Percentiles rank a stretch among this genome's conserved stretches.
These are phyloP conservation scores for Chaetomiaceae sp. DNA, from an alignment of 2,329 filamentous ascomycete species.

Conservation along the genomic window DNA sequence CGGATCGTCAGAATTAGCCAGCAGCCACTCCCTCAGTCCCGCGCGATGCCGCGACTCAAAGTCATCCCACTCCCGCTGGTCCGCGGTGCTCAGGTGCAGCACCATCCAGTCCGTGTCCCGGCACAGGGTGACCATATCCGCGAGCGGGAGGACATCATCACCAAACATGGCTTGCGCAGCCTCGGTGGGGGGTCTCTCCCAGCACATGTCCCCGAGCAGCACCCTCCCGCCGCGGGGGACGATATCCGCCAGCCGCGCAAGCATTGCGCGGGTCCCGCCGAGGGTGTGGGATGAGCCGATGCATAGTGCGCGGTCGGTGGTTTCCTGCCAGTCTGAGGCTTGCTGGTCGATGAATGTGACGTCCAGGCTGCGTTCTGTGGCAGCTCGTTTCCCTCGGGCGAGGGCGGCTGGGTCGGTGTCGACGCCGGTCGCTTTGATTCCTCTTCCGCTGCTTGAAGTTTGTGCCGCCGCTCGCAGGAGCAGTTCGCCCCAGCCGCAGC, in stretches of 20 bases:
- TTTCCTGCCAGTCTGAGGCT: background rate
- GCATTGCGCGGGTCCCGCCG: background rate
- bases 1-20: background rate
- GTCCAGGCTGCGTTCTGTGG: background rate
- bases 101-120: conserved; percentile 4
- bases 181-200: conserved; percentile 1
- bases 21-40: conserved; percentile 3
- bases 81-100: conserved; percentile 2
- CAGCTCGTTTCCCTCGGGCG: background rate
- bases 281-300: conserved; percentile 3
- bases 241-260: background rate
- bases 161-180: background rate
- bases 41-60: conserved; percentile 8
- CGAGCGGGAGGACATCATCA: background rate
- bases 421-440: background rate
- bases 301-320: background rate
- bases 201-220: conserved; percentile 6
- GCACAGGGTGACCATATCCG: background rate
- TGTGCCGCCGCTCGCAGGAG: background rate
- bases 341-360: background rate
- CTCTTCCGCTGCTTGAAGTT: background rate
- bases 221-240: background rate
- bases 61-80: conserved; percentile 11
- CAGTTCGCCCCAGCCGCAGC: conserved; percentile 9
- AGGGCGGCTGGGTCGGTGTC: background rate